Evolutionary conservation across 2,329 filamentous ascomycete genomes (phyloP).

Genomic region (Verticillium alfalfae): DNA sequence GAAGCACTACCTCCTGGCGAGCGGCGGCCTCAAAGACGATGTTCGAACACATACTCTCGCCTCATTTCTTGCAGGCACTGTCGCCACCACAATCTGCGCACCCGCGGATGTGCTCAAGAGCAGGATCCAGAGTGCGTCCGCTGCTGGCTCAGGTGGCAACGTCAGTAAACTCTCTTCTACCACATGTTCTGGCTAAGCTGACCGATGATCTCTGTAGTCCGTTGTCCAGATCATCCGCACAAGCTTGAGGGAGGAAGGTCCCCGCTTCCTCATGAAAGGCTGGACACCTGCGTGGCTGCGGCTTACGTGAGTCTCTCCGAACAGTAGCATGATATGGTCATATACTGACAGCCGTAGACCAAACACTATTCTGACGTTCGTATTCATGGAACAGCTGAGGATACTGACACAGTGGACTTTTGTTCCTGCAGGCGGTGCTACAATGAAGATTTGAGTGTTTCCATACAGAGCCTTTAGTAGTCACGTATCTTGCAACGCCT

Average conservation of each 20-base stretch:
- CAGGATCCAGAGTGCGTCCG: slow-evolving; percentile 28
- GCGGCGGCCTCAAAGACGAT: slow-evolving; percentile 26
- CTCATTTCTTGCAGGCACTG: slow-evolving; percentile 35
- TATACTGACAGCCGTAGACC: slow-evolving; percentile 21
- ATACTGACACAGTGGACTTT: slow-evolving; percentile 17
- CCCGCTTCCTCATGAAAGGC: slow-evolving; percentile 37
- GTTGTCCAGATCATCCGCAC: slow-evolving; percentile 25
- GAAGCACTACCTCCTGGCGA: slow-evolving; percentile 23
- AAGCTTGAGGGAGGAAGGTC: slow-evolving; percentile 30
- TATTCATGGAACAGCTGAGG: slow-evolving; percentile 38
- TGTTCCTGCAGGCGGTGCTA: background rate
- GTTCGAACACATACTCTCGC: slow-evolving; percentile 32
- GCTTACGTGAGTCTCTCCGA: slow-evolving; percentile 26
- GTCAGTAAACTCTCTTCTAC: slow-evolving; percentile 6
- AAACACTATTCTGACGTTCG: slow-evolving; percentile 38
- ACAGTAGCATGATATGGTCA: background rate
- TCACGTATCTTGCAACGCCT: background rate
- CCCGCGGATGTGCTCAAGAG: slow-evolving; percentile 40
- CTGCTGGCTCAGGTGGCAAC: slow-evolving; percentile 5
- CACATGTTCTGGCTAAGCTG: background rate
- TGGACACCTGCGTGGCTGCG: slow-evolving; percentile 40
- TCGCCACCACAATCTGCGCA: slow-evolving; percentile 38
- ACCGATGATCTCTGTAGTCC: slow-evolving; percentile 15
- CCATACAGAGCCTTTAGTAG: background rate
- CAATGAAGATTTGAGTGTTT: slow-evolving; percentile 5